These are phyloP conservation scores for Yueomyces sinensis DNA, from an alignment of 805 yeast genomes.

Conservation along the genomic window DNA sequence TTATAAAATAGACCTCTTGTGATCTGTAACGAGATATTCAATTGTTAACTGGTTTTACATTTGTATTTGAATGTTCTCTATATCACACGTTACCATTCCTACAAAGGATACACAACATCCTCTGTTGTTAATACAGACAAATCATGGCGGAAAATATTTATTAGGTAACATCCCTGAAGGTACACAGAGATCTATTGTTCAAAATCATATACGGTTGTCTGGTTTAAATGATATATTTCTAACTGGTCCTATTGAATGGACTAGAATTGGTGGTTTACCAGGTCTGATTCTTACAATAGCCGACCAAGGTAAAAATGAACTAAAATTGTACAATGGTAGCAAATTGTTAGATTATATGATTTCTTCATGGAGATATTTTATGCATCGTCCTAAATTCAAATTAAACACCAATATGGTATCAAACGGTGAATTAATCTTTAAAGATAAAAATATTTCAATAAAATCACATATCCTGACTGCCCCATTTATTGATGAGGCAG, in stretches of 20 bases:
- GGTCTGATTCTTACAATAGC: constrained; percentile 74
- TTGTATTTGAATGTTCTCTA: constrained; percentile 29
- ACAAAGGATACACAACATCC: constrained; percentile 51
- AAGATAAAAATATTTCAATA: constrained; percentile 27
- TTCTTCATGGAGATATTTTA: constrained; percentile 77
- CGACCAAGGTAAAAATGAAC: constrained; percentile 54
- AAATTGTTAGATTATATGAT: constrained; percentile 41
- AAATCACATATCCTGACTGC: constrained; percentile 20
- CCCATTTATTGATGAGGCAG: constrained; percentile 1
- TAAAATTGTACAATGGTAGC: constrained; percentile 40
- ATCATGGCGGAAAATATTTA: constrained; percentile 34
- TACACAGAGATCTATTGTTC: constrained; percentile 60
- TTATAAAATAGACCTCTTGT: too few relatives aligned
- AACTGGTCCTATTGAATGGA: constrained; percentile 71
- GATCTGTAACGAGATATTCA: too few relatives aligned
- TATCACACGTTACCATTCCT: constrained; percentile 45
- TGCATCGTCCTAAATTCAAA: constrained; percentile 61
- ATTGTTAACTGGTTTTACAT: background rate
- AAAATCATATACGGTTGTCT: constrained; percentile 41
- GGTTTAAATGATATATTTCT: constrained; percentile 55
- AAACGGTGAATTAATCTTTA: constrained; percentile 11
- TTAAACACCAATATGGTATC: constrained; percentile 24
- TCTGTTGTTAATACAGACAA: constrained; percentile 32
- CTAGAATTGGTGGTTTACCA: constrained; percentile 76
- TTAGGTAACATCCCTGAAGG: constrained; percentile 84